Percentiles rank a stretch among this genome's conserved stretches.
Evolutionary conservation across 192 early-diverging fungal genomes (phyloP).

Genomic region (Obelidium mucronatum): DNA sequence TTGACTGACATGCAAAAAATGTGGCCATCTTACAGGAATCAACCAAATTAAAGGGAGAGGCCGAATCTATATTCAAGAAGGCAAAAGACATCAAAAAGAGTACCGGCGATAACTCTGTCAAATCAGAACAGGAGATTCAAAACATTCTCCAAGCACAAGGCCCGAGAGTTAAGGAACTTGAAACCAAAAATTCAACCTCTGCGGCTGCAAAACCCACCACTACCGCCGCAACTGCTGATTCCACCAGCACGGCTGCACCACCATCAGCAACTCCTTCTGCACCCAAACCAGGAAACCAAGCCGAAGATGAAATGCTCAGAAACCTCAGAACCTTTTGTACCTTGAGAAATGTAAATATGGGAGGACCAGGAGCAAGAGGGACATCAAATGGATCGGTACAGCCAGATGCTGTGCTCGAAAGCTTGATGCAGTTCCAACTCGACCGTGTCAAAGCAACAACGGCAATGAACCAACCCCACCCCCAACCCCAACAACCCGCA

Average conservation of each 20-base stretch:
- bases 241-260: too few species aligned
- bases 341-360: too few species aligned
- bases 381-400: too few species aligned
- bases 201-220: too few species aligned
- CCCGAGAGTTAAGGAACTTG: not conserved
- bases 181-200: not conserved
- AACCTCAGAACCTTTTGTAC: too few species aligned
- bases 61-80: slow-evolving; percentile 2
- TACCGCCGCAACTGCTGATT: too few species aligned
- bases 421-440: not conserved
- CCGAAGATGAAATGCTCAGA: not conserved
- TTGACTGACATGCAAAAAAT: not conserved
- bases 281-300: too few species aligned
- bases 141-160: not conserved
- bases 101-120: not conserved
- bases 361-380: too few species aligned
- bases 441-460: not conserved
- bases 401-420: not conserved
- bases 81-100: slow-evolving; percentile 4
- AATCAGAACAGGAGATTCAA: not conserved
- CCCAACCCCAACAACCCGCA: not conserved
- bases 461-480: not conserved
- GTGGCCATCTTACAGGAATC: slow-evolving; percentile 7
- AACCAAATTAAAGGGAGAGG: slow-evolving; percentile 2
- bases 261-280: too few species aligned